phyloP scores from a whole-genome alignment of 1,284 basidiomycete genomes.

The Mycena sp. region DNA sequence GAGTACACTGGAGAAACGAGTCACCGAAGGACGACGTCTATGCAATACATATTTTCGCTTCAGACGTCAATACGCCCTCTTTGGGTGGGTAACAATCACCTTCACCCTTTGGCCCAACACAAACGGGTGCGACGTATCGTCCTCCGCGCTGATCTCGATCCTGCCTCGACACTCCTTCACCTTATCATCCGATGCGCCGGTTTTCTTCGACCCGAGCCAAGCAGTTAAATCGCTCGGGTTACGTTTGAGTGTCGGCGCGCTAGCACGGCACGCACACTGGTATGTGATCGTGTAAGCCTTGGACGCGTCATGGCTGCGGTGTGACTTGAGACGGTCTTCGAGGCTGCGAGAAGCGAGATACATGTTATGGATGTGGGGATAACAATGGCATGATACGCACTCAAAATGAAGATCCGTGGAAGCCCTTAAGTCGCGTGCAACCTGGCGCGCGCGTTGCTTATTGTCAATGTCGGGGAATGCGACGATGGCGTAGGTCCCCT shows the following conservation, averaged over 20 bases:
- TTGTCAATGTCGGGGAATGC: conserved; percentile 20
- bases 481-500: conserved; percentile 27
- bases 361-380: not conserved
- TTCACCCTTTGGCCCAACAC: conserved; percentile 26
- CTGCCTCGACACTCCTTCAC: conserved; percentile 18
- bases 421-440: conserved; percentile 19
- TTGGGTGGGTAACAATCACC: conserved; percentile 21
- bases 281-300: conserved; percentile 12
- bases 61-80: too few species aligned
- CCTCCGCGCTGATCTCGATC: conserved; percentile 11
- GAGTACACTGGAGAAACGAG: too few species aligned
- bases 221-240: conserved; percentile 13
- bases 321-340: not conserved
- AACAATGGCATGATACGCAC: conserved; percentile 13
- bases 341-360: conserved; percentile 8
- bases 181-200: not conserved
- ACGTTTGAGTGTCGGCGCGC: conserved; percentile 4
- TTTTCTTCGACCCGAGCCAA: conserved; percentile 18
- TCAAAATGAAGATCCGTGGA: conserved; percentile 18
- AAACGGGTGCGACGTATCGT: conserved; percentile 23
- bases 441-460: conserved; percentile 11
- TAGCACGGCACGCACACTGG: conserved; percentile 19
- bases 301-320: not conserved
- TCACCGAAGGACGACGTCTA: too few species aligned
- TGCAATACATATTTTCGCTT: too few species aligned